Evolutionary conservation across 768 basidiomycete genomes (phyloP).

Genomic region (Tylopilus subfusipes): DNA sequence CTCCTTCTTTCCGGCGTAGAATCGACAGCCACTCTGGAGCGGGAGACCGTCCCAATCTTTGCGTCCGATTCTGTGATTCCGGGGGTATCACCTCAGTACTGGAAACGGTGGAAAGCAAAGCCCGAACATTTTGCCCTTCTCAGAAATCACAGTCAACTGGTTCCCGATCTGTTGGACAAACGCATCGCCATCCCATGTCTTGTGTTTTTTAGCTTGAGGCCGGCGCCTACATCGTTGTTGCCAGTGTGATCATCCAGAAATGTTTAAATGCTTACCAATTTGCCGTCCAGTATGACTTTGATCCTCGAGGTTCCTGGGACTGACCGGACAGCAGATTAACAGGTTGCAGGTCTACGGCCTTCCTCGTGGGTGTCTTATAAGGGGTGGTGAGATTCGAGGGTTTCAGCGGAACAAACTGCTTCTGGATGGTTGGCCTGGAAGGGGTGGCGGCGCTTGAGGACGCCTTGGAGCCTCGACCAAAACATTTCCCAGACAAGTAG

Average conservation of each 20-base stretch:
- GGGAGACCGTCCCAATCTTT: slow-evolving; percentile 56
- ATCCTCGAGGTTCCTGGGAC: slow-evolving; percentile 9
- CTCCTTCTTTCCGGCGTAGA: slow-evolving; percentile 55
- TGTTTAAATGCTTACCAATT: slow-evolving; percentile 51
- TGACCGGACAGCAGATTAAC: slow-evolving; percentile 33
- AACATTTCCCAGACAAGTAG: slow-evolving; percentile 64
- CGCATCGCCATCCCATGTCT: slow-evolving; percentile 83
- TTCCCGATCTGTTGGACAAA: slow-evolving; percentile 51
- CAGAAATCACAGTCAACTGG: slow-evolving; percentile 60
- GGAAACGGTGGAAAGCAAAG: background rate
- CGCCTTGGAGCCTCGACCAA: slow-evolving; percentile 38
- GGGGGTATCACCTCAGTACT: slow-evolving; percentile 4
- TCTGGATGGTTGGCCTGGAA: slow-evolving; percentile 30
- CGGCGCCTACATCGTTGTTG: slow-evolving; percentile 54
- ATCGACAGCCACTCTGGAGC: slow-evolving; percentile 38
- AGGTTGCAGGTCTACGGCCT: slow-evolving; percentile 39
- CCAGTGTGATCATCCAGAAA: background rate
- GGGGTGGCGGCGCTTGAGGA: slow-evolving; percentile 11
- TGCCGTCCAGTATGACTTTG: slow-evolving; percentile 55
- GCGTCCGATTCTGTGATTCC: slow-evolving; percentile 52
- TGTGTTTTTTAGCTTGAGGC: slow-evolving; percentile 68
- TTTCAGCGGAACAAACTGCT: slow-evolving; percentile 33
- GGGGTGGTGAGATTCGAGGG: slow-evolving; percentile 21
- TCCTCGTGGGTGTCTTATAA: slow-evolving; percentile 26
- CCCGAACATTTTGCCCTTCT: slow-evolving; percentile 64